Evolutionary conservation across 2,329 filamentous ascomycete species (phyloP).

Genomic region (Davidsoniella virescens): DNA sequence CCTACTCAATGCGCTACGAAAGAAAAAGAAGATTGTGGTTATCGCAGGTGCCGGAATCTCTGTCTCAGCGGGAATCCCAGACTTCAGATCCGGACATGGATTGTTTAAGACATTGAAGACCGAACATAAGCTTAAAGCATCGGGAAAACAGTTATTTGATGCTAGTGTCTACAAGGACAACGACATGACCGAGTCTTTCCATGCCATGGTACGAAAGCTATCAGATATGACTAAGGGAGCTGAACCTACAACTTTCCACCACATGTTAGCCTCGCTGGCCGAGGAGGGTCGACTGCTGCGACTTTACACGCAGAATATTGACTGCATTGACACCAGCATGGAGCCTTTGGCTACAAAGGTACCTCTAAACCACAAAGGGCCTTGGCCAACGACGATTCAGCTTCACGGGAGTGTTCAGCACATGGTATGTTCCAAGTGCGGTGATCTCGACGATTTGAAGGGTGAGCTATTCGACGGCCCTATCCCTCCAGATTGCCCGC

Average conservation of each 20-base stretch:
- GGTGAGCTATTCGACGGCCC: constrained; percentile 68
- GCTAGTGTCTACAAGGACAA: constrained; percentile 94
- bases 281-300: constrained; percentile 75
- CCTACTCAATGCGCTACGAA: constrained; percentile 58
- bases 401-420: constrained; percentile 86
- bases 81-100: constrained; percentile 84
- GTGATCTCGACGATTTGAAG: constrained; percentile 59
- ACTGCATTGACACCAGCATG: constrained; percentile 79
- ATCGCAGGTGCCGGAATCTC: constrained; percentile 95
- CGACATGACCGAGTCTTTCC: constrained; percentile 74
- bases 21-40: constrained; percentile 91
- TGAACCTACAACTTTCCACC: constrained; percentile 76
- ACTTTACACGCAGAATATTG: constrained; percentile 92
- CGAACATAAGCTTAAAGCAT: constrained; percentile 75
- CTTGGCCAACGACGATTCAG: constrained; percentile 88
- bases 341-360: constrained; percentile 64
- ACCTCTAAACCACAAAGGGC: constrained; percentile 65
- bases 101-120: constrained; percentile 73
- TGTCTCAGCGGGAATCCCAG: constrained; percentile 88
- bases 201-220: constrained; percentile 87
- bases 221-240: constrained; percentile 63
- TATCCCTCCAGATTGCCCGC: constrained; percentile 61
- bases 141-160: constrained; percentile 91
- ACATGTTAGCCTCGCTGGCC: constrained; percentile 78
- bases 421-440: constrained; percentile 94